Evolutionary conservation across 2,329 filamentous ascomycete genomes (phyloP), one percentile per base, ranked within the genome.

Genomic region (Aspergillus latus): DNA sequence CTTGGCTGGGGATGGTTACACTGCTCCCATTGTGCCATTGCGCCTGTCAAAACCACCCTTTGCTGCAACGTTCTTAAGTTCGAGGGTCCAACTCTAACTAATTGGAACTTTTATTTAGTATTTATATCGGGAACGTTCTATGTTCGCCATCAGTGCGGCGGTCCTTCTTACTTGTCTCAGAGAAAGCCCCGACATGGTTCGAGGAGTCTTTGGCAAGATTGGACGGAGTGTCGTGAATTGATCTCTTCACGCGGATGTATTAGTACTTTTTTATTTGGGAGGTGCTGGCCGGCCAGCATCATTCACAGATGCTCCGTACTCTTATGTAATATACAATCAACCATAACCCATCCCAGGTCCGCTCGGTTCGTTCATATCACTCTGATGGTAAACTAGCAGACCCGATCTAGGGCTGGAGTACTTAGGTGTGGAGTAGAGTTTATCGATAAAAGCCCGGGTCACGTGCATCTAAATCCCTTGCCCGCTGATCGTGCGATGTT

Each of bases 151-250:
- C 44, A 89, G 87, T 66, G 82, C 84, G 8, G 88, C 87, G 3
- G 79, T 90, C 8, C 82, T 92, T n/a, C 82, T 91, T 58, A 86
- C 87, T 0, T 84, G 82, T 65, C 81, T 85, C 26, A 74, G 79
- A 40, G 88, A 90, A 73, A 84, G 85, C 47, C 83, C 81, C 34
- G 72, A 68, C 30, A 77, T 85, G 63, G 86, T 92, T 28, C 79
- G 88, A 55, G 88, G 88, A 4, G 82, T 91, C 44, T 74, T 91
- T 58, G 89, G 88, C 6, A 80, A 76, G 16, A 67, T 92, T 28
- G 59, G 64, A 29, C 61, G 59, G 9, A 62, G 63, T 11, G 63
- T 73, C 21, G 52, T 73, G 60, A 67, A 62, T 44, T 66, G 42
- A 62, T 43, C 28, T 16, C 16, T 30, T 42, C 30, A 21, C 15